Base-by-base conservation (phyloP, 345 rosid genomes). In the Euphorbia peplus region DNA sequence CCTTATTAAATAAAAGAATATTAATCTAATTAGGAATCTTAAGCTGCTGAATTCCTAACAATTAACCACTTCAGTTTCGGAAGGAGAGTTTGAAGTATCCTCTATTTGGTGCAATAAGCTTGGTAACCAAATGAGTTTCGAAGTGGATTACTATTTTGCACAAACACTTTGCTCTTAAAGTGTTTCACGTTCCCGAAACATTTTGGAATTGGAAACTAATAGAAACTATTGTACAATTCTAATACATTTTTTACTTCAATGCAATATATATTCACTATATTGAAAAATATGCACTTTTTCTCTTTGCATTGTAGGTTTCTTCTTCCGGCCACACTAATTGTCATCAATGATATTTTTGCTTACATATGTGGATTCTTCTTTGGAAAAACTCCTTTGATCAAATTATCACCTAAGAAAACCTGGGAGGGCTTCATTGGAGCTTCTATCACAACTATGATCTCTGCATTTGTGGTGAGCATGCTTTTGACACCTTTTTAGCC, bases 401-500 rank as follows among this genome's bases (percentile, higher is more conserved):
- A 91, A 81, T 83, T 95, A 70, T 91, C 98, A 72, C 98, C 98
- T 21, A 95, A 95, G 88, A 91, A 95, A 83, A 95, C 98, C 55
- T 95, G 98, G 99, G 99, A 95, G 70, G 99, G 98, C 32, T 95
- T 95, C 76, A 88, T 90, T 26, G 98, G 99, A 71, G 99, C 95
- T 44, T 91, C 96, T 69, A 81, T 95, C 57, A 79, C 96, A 42
- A 95, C 99, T 37, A 86, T 95, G 64, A 87, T 87, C 75, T 87
- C 95, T 75, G 98, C 99, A 32, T 91, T 91, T 85, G 67, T 85
- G 83, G 99, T 95, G 70, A 80, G 95, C 67, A 47, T 30, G 4
- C 9, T 15, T 35, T 69, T 50, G 70, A 21, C 24, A 30, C 22
- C 28, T 15, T 39, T 65, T 63, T 51, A n/a, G 32, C 14, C 57